phyloP scores from a whole-genome alignment of 2,329 filamentous ascomycete genomes.

The Orbilia blumenaviensis region DNA sequence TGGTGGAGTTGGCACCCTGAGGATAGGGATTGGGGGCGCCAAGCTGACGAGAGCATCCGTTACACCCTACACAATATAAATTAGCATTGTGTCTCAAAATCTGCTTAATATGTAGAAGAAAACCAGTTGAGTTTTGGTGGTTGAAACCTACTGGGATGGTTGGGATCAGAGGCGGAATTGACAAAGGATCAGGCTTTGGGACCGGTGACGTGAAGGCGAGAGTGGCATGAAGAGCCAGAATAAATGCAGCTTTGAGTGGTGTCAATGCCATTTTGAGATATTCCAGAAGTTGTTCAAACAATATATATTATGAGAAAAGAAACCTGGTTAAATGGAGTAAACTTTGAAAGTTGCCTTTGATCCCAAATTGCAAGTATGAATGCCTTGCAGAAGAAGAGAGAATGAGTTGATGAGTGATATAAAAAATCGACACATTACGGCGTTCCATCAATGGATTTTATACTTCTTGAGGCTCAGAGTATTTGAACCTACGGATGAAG shows the following conservation, averaged over 20 bases:
- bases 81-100: no score
- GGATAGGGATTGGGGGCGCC: conserved; percentile 67
- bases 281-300: background rate
- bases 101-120: no score
- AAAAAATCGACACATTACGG: background rate
- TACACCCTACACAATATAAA: conserved; percentile 61
- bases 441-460: background rate
- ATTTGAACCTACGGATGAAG: background rate
- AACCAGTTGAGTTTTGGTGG: no score
- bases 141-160: conserved; percentile 64
- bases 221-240: conserved; percentile 30
- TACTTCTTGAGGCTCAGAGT: background rate
- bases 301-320: background rate
- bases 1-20: conserved; percentile 70
- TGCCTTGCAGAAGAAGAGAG: background rate
- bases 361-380: background rate
- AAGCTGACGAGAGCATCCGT: conserved; percentile 67
- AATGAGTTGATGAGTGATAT: conserved; percentile 16
- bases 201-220: conserved; percentile 20
- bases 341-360: background rate
- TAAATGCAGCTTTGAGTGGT: conserved; percentile 16
- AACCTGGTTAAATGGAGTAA: background rate
- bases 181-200: conserved; percentile 56
- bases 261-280: conserved; percentile 29
- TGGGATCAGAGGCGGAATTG: conserved; percentile 67